Conservation (phyloP, 768 basidiomycete species). For the Amanita fuliginea region DNA sequence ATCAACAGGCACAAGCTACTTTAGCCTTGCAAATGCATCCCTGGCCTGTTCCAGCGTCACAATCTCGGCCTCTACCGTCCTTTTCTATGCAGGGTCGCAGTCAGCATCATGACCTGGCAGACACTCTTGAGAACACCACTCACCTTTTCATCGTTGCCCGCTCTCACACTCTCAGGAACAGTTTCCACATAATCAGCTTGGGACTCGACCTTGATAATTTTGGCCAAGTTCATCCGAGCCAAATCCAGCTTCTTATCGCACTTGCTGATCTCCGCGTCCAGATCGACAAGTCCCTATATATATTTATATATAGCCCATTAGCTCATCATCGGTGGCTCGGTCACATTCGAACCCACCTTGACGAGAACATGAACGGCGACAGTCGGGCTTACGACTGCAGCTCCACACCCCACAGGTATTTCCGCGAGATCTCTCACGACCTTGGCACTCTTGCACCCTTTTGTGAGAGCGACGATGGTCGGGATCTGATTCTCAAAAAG, state of each 20-base stretch:
- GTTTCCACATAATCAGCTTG: constrained; percentile 72
- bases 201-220: constrained; percentile 61
- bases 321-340: not conserved
- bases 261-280: constrained; percentile 81
- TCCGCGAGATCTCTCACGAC: constrained; percentile 54
- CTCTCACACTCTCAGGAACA: constrained; percentile 69
- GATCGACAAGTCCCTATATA: constrained; percentile 85
- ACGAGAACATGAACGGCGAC: constrained; percentile 79
- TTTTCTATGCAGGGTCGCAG: constrained; percentile 39
- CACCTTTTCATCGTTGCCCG: constrained; percentile 77
- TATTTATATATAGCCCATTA: not conserved
- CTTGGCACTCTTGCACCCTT: constrained; percentile 72
- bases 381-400: constrained; percentile 64
- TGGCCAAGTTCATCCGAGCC: constrained; percentile 57
- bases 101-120: constrained; percentile 1
- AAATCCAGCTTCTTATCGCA: constrained; percentile 84
- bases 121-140: constrained; percentile 12
- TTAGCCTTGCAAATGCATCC: constrained; percentile 9
- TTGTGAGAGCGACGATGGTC: constrained; percentile 75
- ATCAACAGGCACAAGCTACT: constrained; percentile 4
- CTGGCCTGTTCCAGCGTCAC: constrained; percentile 8
- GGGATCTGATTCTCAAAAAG: constrained; percentile 64
- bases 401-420: constrained; percentile 86
- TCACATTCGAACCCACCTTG: constrained; percentile 37
- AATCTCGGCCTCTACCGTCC: constrained; percentile 63